Base-by-base conservation (phyloP, 257 asterid species). In the Solanum peruvianum region DNA sequence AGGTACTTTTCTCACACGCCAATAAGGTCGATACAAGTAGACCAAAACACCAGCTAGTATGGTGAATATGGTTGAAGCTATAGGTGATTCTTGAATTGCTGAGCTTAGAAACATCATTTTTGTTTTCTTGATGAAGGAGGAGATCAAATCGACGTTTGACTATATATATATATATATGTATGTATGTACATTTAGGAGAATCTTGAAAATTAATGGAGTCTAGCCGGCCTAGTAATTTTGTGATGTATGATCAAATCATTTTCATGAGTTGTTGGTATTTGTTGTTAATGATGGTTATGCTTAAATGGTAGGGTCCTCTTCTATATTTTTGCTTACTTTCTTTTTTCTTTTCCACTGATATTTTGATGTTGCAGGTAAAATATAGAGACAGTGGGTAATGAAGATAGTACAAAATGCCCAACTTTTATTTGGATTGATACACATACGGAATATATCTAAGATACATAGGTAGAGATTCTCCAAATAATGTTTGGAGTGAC, bases 1-100 rank as follows among this genome's bases (percentile, higher is more conserved):
- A 7, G 99, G 99, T 9, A 97, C 94, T 81, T 86, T 93, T 84
- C 99, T 90, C 7, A 97, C 98, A 62, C 90, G 90, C 99, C 99
- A 97, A 41, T 89, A 93, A 82, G 99, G 99, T 31, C 88, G 86
- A 86, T 93, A 95, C 21, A 96, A 91, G 88, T 97, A 97, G 9
- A 81, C 92, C 86, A 93, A 82, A 73, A 90, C 84, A 44, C 89
- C 94, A 56, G 64, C 88, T 62, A 90, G 39, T 4, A 90, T 9
- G 8, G 89, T 92, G 87, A 85, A 87, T 12, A 89, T 27, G 18
- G 87, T 39, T 56, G 93, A 86, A 15, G 73, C 49, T 41, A 85
- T 49, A 9, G 88, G 71, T 10, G 64, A 15, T 47, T 80, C 16
- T 47, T 18, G 42, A 80, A 29, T 18, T 18, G 18, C 39, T 49